Evolutionary conservation across 345 rosid species (phyloP), one percentile per base, ranked within the genome.

Genomic region (Bruguiera sexangula): DNA sequence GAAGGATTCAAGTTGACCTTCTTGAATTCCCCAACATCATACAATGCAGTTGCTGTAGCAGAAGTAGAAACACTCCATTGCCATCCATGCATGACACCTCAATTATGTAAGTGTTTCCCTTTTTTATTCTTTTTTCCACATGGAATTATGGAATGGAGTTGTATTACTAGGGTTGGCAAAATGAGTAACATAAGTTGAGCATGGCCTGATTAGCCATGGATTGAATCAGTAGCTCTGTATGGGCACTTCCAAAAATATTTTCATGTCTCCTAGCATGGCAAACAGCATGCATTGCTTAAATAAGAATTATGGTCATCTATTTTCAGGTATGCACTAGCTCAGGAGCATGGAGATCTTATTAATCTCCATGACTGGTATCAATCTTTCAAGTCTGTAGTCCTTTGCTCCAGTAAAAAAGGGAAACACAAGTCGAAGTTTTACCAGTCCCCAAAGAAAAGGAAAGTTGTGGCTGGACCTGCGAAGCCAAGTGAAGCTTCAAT

Each of bases 291-390:
- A 1, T 52, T 52, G 36, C 30, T 2, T 27, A 50, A 43, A 29
- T 61, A 6, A 4, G 22, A 39, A 43, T 61, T 6, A 18, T 53
- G 37, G 39, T 57, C 39, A 19, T 22, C 37, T 27, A 4, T 30
- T 56, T 62, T 61, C 74, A 95, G 99, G 92, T 92, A 89, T 75
- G 78, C 70, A 7, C 84, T 92, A 29, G 86, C 88, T 63, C 96
- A 88, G 79, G 97, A 92, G 82, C 97, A 95, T 65, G 92, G 93
- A 0, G 97, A 92, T 82, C 85, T 87, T 75, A 82, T 92, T 58
- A 95, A 95, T 79, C 84, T 95, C 31, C 91, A 92, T 63, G 99
- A 92, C 76, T 95, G 97, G 99, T 90, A 92, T 65, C 90, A 87
- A 72, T 87, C 96, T 60, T 95, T 92, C 79, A 95, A 92, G 76